Percentiles rank a stretch among this genome's conserved stretches.
Conservation (phyloP, 2,329 filamentous ascomycete genomes). For the Biscogniauxia marginata region DNA sequence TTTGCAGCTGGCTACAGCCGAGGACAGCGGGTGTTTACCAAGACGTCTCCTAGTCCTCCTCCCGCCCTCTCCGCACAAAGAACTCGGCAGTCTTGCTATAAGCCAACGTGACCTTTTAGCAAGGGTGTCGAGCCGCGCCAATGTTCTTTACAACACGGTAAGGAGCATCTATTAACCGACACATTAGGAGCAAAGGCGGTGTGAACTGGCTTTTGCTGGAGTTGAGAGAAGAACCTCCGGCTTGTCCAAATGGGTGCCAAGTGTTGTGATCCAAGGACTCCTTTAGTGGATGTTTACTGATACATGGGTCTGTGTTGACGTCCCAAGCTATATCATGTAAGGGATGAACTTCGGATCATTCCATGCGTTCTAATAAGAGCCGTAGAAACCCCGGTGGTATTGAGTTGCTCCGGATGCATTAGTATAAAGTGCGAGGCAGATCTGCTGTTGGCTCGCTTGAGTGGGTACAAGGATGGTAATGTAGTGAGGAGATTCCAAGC, state of each 20-base stretch:
- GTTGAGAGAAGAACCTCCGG: neutral
- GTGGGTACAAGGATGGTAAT: neutral
- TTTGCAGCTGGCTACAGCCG: neutral
- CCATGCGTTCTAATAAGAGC: neutral
- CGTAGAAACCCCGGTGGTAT: neutral
- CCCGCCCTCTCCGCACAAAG: neutral
- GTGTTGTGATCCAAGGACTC: neutral
- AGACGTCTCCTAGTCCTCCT: neutral
- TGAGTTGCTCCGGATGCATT: neutral
- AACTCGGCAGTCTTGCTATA: neutral
- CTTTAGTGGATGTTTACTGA: neutral
- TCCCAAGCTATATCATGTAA: neutral
- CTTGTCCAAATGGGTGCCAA: neutral
- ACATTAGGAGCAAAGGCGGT: neutral
- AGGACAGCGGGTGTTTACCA: neutral
- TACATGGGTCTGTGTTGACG: neutral
- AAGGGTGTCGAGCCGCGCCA: neutral
- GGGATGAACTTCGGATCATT: neutral
- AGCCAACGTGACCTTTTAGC: neutral
- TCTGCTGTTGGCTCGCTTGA: neutral
- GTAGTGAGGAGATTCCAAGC: neutral
- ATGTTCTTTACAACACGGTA: neutral
- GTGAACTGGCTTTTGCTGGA: neutral
- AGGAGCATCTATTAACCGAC: neutral
- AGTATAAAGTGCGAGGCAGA: neutral